Evolutionary conservation across 2,329 filamentous ascomycete genomes (phyloP), one percentile per base, ranked within the genome.

Genomic region (Claviceps cyperi): DNA sequence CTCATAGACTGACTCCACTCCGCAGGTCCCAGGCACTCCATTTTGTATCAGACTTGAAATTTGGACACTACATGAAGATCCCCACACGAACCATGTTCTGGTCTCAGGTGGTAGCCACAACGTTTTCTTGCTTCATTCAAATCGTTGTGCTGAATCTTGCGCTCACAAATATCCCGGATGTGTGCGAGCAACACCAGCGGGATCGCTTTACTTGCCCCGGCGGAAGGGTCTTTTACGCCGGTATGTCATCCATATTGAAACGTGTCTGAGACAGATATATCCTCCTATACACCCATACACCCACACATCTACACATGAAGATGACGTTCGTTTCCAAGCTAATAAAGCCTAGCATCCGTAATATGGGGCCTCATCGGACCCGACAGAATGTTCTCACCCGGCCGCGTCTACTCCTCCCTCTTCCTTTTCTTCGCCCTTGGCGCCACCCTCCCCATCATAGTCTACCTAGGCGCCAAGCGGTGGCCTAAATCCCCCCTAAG

Each of bases 41-140:
- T 56, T 85, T 85, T 59, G 71, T 79, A 11, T 70, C 76, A 7
- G 82, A 85, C 58, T 69, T 85, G 54, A 85, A 85, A 59, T 78
- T 84, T 43, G 82, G 78, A 5, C 83, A 86, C 60, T 86, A 86
- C 68, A 85, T 86, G 80, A 80, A 80, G 63, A 78, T 80, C 9
- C 81, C 81, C 0, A 81, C 80, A 14, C 71, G 78, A 17, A 81
- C 77, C 15, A 81, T 83, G 68, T 85, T 85, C 64, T 71, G 76
- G 64, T 72, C 74, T 4, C 81, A 85, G 60, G 73, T 84, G 4
- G 74, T 81, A 1, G 80, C 81, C 7, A 83, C 80, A 0, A 76
- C 82, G 0, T 73, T 83, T 58, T 80, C 79, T 0, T 83, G 78
- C 63, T 74, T 84, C 54, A 75, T 84, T 39, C 81, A 85, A 60